Percentiles rank a stretch among this genome's conserved stretches.
Conservation (phyloP, 495 filamentous ascomycete species). For the Sordaria brevicollis region DNA sequence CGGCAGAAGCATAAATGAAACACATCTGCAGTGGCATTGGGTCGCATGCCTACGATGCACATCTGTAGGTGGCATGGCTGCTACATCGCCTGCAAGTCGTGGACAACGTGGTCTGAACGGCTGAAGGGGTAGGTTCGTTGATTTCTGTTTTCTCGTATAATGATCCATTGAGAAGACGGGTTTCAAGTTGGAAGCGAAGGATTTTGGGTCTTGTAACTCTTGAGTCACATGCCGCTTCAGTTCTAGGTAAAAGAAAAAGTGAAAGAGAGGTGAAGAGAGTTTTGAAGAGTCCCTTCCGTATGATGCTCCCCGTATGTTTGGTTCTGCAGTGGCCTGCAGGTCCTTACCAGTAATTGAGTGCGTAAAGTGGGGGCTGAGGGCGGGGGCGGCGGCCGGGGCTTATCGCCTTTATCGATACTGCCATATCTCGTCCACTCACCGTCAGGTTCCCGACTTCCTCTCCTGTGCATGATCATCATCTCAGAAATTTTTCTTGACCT, state of each 20-base stretch:
- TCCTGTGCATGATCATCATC: background rate
- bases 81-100: background rate
- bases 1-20: background rate
- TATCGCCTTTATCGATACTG: background rate
- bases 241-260: too few relatives aligned
- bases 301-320: too few relatives aligned
- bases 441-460: background rate
- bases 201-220: background rate
- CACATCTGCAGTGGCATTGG: background rate
- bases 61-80: background rate
- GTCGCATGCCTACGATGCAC: background rate
- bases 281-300: too few relatives aligned
- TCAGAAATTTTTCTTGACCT: background rate
- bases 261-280: background rate
- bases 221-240: too few relatives aligned
- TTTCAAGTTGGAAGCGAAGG: background rate
- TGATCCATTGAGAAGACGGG: background rate
- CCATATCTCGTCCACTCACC: too few relatives aligned
- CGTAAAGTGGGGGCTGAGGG: background rate
- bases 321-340: background rate
- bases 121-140: background rate
- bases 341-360: background rate
- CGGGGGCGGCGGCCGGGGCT: too few relatives aligned
- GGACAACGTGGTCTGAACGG: background rate
- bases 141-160: background rate